phyloP scores from a whole-genome alignment of 2,329 filamentous ascomycete species.

The Microdochium nivale region DNA sequence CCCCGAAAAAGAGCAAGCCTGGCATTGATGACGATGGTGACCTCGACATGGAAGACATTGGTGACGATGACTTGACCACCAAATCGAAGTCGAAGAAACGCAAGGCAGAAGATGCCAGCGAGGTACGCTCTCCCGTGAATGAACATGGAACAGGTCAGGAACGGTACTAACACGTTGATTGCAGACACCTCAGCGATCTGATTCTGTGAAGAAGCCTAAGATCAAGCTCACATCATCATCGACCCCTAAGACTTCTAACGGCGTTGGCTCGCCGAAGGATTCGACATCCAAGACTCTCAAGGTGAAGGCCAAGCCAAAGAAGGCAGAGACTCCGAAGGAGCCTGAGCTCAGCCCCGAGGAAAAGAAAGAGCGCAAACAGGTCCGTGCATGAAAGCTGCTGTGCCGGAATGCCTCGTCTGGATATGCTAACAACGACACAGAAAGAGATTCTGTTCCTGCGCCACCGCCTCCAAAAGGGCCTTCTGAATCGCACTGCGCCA shows the following conservation, averaged over 20 bases:
- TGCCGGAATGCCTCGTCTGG: no score
- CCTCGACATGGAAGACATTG: slow-evolving; percentile 51
- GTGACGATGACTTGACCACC: slow-evolving; percentile 31
- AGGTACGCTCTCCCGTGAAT: slow-evolving; percentile 36
- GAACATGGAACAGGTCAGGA: not conserved
- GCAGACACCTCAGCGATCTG: slow-evolving; percentile 48
- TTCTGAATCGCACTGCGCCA: slow-evolving; percentile 73
- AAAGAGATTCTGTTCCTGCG: slow-evolving; percentile 85
- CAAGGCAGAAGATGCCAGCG: slow-evolving; percentile 73
- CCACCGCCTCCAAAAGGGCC: slow-evolving; percentile 90
- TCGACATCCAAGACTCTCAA: slow-evolving; percentile 45
- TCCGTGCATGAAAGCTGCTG: slow-evolving; percentile 34
- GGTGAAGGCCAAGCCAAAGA: slow-evolving; percentile 51
- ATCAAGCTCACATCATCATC: slow-evolving; percentile 56
- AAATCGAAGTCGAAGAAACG: slow-evolving; percentile 65
- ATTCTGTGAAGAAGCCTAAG: slow-evolving; percentile 60
- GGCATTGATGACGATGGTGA: slow-evolving; percentile 48
- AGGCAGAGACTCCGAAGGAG: slow-evolving; percentile 45
- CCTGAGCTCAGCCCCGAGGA: slow-evolving; percentile 50
- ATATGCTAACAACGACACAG: slow-evolving; percentile 31
- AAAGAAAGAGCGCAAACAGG: slow-evolving; percentile 44
- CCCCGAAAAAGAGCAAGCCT: slow-evolving; percentile 40
- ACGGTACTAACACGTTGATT: not conserved
- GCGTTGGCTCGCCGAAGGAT: slow-evolving; percentile 36
- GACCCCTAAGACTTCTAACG: slow-evolving; percentile 63